Base-by-base conservation (phyloP, 352 stramenopile species). In the Stramenopiles sp. region DNA sequence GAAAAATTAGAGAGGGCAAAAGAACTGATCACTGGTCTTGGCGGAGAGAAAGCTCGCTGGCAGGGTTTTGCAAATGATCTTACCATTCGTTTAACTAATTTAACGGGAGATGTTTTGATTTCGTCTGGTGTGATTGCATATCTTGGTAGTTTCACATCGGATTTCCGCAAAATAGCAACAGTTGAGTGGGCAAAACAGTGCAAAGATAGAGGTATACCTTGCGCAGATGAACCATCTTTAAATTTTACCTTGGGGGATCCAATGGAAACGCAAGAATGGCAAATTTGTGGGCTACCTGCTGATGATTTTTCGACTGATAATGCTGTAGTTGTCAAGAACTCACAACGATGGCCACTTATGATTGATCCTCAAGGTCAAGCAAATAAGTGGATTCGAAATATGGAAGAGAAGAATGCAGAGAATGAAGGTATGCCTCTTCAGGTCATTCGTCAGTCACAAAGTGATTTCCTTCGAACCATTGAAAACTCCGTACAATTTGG, bases 401-500 rank as follows among this genome's bases (percentile, higher is more conserved):
- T 88, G 67, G 69, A 90, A 46, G 59, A 67, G 34, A 59, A 60
- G 24, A 45, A 60, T 36, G 66, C 62, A n/a, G n/a, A n/a, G n/a
- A n/a, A n/a, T n/a, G n/a, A n/a, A n/a, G n/a, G n/a, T n/a, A n/a
- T n/a, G n/a, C n/a, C n/a, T n/a, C 47, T 89, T 23, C 83, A 80
- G 42, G 68, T 88, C 7, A 64, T 87, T 7, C 86, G 86, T 42
- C 68, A 80, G 42, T 79, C 67, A 0, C 67, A 87, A 44, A 51
- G 57, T 0, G 74, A 71, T 3, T 92, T 91, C 44, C 66, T 91
- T 26, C 67, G 77, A 0, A 87, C 77, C 49, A 56, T 91, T 5
- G 76, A 91, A 54, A 91, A 90, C 48, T 72, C 67, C 10, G 73
- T 91, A 41, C 76, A 85, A 59, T 81, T 91, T 39, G 76, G 76